phyloP scores from a whole-genome alignment of 2,329 filamentous ascomycete genomes.

The Eurotiales sp. region DNA sequence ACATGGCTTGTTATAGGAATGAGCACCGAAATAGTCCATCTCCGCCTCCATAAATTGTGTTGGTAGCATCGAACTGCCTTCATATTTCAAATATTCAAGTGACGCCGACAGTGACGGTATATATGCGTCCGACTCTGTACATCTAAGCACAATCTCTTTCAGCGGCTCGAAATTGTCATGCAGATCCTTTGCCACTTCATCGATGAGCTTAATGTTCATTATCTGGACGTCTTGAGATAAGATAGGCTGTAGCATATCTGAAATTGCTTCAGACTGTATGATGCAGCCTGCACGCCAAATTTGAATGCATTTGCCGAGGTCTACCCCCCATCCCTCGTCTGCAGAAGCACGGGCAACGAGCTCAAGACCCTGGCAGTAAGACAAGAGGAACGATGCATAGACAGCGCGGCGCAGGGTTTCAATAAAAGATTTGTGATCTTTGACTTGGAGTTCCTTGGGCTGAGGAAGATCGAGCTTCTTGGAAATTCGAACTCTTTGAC shows the following conservation, averaged over 20 bases:
- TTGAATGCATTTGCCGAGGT: conserved; percentile 40
- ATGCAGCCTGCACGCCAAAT: conserved; percentile 71
- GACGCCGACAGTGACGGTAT: conserved; percentile 59
- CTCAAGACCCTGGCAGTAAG: conserved; percentile 64
- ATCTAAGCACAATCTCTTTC: conserved; percentile 55
- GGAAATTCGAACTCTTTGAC: conserved; percentile 51
- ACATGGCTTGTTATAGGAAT: conserved; percentile 56
- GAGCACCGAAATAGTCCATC: conserved; percentile 66
- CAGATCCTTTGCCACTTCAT: conserved; percentile 52
- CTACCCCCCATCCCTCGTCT: conserved; percentile 55
- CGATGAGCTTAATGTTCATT: conserved; percentile 39
- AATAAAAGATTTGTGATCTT: conserved; percentile 46
- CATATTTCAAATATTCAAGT: conserved; percentile 66
- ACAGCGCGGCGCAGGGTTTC: conserved; percentile 59
- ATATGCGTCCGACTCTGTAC: conserved; percentile 55
- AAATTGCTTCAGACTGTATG: conserved; percentile 64
- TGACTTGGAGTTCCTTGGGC: conserved; percentile 30
- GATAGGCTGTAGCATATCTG: conserved; percentile 51
- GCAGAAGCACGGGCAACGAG: conserved; percentile 58
- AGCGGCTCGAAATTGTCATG: conserved; percentile 48
- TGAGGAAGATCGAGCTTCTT: conserved; percentile 46
- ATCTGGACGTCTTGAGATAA: conserved; percentile 24
- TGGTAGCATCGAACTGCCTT: conserved; percentile 56
- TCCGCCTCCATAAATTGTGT: conserved; percentile 69
- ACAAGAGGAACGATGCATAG: conserved; percentile 58